Evolutionary conservation across 75 land plant species (phyloP).

Genomic region (Ceratopteris richardii): DNA sequence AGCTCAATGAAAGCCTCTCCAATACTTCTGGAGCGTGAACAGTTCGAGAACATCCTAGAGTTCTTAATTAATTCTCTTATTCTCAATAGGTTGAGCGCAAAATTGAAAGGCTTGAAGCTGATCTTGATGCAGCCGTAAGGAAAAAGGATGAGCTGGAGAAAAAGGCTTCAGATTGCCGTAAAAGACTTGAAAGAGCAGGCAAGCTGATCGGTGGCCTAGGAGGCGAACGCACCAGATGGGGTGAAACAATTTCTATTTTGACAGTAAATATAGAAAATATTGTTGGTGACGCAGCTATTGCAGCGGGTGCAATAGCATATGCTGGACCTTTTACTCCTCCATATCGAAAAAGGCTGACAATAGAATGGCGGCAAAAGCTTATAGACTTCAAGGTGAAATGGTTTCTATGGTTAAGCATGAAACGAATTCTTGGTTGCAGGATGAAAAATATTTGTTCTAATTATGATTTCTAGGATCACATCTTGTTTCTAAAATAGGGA

Average conservation of each 20-base stretch:
- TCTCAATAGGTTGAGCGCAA: slow-evolving; percentile 35
- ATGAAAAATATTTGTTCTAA: no score
- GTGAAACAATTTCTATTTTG: slow-evolving; percentile 20
- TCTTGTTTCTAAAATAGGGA: not conserved
- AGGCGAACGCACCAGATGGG: slow-evolving; percentile 35
- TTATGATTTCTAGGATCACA: not conserved
- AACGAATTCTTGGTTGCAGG: no score
- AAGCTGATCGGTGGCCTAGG: slow-evolving; percentile 37
- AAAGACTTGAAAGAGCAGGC: slow-evolving; percentile 22
- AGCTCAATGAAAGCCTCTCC: no score
- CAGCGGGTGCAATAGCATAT: slow-evolving; percentile 35
- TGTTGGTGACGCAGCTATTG: slow-evolving; percentile 29
- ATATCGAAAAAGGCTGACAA: slow-evolving; percentile 18
- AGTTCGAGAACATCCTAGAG: no score
- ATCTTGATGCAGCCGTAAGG: slow-evolving; percentile 18
- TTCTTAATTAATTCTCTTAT: no score
- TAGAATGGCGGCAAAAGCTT: slow-evolving; percentile 18
- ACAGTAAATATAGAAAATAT: slow-evolving; percentile 13
- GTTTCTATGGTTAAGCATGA: not conserved
- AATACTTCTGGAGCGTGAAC: no score
- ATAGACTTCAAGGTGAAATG: slow-evolving; percentile 12
- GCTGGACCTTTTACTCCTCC: slow-evolving; percentile 34
- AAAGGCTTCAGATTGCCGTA: slow-evolving; percentile 26
- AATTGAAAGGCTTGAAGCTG: slow-evolving; percentile 15
- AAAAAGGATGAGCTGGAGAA: slow-evolving; percentile 30